A percentile compares a stretch with the other conserved stretches of the same genome.
These are phyloP conservation scores for Pseudomonodictys pantanalensis DNA, from an alignment of 495 filamentous ascomycete genomes.

Conservation along the genomic window DNA sequence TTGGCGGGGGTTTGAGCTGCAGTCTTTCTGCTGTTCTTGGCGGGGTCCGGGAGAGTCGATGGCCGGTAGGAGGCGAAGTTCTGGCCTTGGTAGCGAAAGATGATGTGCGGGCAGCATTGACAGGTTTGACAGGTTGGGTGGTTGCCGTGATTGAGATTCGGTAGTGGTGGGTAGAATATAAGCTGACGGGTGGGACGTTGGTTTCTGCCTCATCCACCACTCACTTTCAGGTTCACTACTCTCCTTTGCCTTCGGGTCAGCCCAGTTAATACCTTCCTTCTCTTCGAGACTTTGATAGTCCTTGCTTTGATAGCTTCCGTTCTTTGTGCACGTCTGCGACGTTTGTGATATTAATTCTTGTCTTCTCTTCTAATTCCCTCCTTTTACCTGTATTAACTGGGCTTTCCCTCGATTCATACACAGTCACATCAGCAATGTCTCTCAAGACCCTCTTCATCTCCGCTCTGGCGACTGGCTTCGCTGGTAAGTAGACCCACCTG, in stretches of 20 bases:
- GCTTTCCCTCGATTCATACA: neutral
- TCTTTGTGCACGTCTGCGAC: constrained; percentile 29
- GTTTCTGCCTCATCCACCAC: constrained; percentile 2
- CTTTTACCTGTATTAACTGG: constrained; percentile 28
- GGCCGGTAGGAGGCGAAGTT: neutral
- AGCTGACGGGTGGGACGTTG: neutral
- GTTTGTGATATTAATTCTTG: constrained; percentile 16
- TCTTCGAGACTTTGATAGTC: constrained; percentile 34
- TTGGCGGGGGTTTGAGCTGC: neutral
- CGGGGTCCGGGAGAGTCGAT: neutral
- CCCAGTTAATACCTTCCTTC: constrained; percentile 27
- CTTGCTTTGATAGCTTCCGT: neutral
- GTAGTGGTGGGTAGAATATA: neutral
- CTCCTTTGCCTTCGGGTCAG: constrained; percentile 9
- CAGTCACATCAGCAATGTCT: constrained; percentile 20
- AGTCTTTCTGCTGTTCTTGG: neutral
- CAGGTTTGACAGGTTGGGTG: neutral
- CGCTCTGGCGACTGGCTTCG: constrained; percentile 32
- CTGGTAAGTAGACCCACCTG: constrained; percentile 9
- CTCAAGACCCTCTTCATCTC: constrained; percentile 20
- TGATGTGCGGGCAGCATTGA: neutral
- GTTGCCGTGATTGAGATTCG: no score
- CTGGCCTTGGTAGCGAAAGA: no score
- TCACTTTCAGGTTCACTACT: constrained; percentile 20
- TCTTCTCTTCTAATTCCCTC: constrained; percentile 28